Conservation (phyloP, 352 stramenopile genomes). For the Phytopythium cucurbitacearum region DNA sequence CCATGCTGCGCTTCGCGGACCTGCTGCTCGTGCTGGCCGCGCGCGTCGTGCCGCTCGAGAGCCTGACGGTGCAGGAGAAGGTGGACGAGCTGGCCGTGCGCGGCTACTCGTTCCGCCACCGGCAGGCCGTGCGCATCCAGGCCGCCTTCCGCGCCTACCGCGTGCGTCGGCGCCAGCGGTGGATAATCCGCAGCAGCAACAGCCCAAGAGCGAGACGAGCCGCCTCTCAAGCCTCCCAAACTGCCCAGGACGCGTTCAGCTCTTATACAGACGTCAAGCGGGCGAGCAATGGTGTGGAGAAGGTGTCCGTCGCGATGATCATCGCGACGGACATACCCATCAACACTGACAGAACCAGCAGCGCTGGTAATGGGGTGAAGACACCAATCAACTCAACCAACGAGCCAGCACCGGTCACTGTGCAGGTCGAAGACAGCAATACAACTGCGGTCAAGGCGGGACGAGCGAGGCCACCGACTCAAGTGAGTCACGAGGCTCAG, state of each 20-base stretch:
- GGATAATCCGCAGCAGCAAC: neutral
- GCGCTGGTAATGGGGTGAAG: neutral
- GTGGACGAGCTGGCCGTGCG: slow-evolving; percentile 75
- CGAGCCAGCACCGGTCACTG: too few species aligned
- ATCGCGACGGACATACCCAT: slow-evolving; percentile 2
- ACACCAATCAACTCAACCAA: too few species aligned
- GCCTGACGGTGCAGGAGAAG: slow-evolving; percentile 77
- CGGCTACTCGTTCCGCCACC: slow-evolving; percentile 62
- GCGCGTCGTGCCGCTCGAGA: slow-evolving; percentile 61
- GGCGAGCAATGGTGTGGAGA: slow-evolving; percentile 1
- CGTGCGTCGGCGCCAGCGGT: slow-evolving; percentile 16
- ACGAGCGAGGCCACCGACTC: too few species aligned
- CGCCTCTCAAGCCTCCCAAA: too few species aligned
- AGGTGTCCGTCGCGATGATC: neutral
- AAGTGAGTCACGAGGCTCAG: too few species aligned
- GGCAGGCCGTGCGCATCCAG: slow-evolving; percentile 57
- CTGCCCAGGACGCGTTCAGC: slow-evolving; percentile 9
- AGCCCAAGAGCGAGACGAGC: neutral
- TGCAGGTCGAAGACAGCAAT: neutral
- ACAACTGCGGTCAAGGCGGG: too few species aligned
- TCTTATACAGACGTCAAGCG: neutral
- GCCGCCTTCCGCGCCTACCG: slow-evolving; percentile 61
- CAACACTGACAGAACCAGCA: neutral
- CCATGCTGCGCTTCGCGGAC: slow-evolving; percentile 78
- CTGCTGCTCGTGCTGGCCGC: slow-evolving; percentile 65